Conservation (phyloP, 73 alveolate species). For the Uronychia setigera region DNA sequence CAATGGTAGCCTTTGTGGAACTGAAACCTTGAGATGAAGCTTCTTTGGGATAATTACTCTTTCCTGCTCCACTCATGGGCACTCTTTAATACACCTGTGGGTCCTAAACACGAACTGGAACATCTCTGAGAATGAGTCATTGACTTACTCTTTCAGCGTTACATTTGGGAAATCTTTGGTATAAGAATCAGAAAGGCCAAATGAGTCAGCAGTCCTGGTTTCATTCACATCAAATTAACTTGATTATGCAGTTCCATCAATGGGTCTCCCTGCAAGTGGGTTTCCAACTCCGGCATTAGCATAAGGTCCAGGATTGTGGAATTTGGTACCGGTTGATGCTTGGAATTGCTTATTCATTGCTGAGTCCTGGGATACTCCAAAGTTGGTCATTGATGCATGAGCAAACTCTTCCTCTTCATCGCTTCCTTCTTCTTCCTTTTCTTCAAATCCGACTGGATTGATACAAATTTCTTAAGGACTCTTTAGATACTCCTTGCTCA, state of each 20-base stretch:
- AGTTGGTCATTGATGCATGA: neutral
- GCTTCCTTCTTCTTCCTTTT: neutral
- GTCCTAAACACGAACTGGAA: neutral
- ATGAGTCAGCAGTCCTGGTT: neutral
- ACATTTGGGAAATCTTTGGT: neutral
- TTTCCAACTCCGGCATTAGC: too few relatives aligned
- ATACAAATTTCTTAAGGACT: constrained; percentile 24
- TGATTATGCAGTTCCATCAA: neutral
- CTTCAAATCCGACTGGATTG: neutral
- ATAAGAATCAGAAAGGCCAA: neutral
- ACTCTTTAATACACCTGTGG: too few relatives aligned
- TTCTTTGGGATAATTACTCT: neutral
- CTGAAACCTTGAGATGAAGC: neutral
- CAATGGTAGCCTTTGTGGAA: neutral
- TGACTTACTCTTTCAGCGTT: neutral
- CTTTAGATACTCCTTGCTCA: constrained; percentile 32
- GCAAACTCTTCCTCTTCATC: neutral
- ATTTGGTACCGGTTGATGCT: too few relatives aligned
- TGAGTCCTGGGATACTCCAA: too few relatives aligned
- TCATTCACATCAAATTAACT: neutral
- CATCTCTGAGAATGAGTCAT: neutral
- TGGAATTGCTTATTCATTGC: too few relatives aligned
- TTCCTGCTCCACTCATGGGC: too few relatives aligned
- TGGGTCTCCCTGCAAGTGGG: too few relatives aligned
- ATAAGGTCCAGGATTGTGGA: too few relatives aligned